These are phyloP conservation scores for Pythium rishiriense DNA, from an alignment of 352 stramenopile species.

Conservation along the genomic window DNA sequence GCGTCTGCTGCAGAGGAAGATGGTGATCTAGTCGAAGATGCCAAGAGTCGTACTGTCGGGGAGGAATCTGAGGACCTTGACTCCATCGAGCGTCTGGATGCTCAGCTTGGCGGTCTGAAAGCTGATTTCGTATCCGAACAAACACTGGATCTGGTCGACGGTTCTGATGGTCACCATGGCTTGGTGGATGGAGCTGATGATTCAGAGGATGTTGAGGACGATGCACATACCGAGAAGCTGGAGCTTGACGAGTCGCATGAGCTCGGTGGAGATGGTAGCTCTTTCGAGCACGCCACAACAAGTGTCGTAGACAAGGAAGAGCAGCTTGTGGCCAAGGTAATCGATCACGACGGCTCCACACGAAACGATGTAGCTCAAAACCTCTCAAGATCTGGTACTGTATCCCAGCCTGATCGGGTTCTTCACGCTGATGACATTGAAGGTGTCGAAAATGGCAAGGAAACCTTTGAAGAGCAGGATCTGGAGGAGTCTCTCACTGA, in stretches of 20 bases:
- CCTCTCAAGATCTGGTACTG: no score
- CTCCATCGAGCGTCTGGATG: background rate
- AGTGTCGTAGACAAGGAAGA: no score
- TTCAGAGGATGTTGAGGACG: background rate
- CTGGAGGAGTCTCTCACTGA: constrained; percentile 2
- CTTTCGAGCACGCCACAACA: no score
- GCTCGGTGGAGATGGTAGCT: background rate
- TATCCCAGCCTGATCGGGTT: no score
- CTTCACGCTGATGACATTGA: no score
- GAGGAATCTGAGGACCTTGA: background rate
- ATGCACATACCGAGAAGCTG: background rate
- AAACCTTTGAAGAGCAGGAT: background rate
- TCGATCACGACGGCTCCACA: no score
- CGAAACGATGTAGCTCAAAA: no score
- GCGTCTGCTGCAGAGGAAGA: background rate
- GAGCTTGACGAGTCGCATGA: background rate
- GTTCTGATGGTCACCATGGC: background rate
- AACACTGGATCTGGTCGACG: background rate
- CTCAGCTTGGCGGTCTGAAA: background rate
- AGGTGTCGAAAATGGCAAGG: background rate
- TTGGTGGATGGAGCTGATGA: background rate
- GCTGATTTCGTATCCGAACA: background rate
- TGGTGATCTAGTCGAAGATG: background rate
- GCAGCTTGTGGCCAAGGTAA: no score
- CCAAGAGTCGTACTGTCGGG: background rate